phyloP scores from a whole-genome alignment of 2,329 filamentous ascomycete species.

The Fusarium proliferatum region DNA sequence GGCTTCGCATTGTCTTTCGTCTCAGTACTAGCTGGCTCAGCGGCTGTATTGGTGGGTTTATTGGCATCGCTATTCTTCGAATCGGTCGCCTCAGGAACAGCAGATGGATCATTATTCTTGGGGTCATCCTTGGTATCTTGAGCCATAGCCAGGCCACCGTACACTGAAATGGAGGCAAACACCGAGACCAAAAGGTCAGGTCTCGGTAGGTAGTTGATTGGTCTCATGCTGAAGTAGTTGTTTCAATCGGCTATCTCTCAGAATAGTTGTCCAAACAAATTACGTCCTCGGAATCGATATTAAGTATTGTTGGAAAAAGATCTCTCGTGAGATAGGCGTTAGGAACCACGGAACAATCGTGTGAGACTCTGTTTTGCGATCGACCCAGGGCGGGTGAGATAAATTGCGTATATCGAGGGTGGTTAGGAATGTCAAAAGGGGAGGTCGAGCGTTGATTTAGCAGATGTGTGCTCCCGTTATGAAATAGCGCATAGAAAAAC shows the following conservation, averaged over 20 bases:
- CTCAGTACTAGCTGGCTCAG: slow-evolving; percentile 24
- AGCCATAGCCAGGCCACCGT: slow-evolving; percentile 49
- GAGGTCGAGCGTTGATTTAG: slow-evolving; percentile 8
- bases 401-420: slow-evolving; percentile 13
- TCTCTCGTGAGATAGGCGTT: background rate
- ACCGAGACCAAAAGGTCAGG: slow-evolving; percentile 45
- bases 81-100: slow-evolving; percentile 24
- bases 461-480: background rate
- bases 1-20: slow-evolving; percentile 22
- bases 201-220: slow-evolving; percentile 42
- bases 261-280: slow-evolving; percentile 8
- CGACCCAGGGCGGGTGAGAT: slow-evolving; percentile 16
- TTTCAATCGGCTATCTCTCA: slow-evolving; percentile 3
- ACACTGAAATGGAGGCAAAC: slow-evolving; percentile 44
- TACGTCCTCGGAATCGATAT: background rate
- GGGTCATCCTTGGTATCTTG: slow-evolving; percentile 43
- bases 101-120: slow-evolving; percentile 28
- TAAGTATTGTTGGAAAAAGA: background rate
- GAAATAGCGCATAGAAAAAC: slow-evolving; percentile 13
- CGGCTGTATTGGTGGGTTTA: slow-evolving; percentile 16
- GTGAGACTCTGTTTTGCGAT: background rate
- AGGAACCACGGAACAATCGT: background rate
- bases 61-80: slow-evolving; percentile 26
- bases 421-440: slow-evolving; percentile 32
- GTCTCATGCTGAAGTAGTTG: slow-evolving; percentile 42